These are phyloP conservation scores for Voacanga thouarsii DNA, from an alignment of 257 asterid genomes.

Conservation along the genomic window DNA sequence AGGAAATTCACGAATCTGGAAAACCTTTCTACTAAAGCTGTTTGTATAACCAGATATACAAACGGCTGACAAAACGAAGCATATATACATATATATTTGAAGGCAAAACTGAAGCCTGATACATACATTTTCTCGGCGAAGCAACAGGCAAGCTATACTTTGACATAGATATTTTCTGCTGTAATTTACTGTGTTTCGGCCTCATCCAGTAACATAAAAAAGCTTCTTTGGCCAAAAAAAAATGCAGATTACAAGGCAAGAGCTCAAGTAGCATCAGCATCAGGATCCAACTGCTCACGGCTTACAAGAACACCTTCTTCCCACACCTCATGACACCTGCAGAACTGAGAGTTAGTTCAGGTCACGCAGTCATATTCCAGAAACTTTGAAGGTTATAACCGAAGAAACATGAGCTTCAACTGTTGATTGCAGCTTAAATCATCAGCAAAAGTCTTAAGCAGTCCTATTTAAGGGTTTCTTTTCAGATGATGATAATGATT, in stretches of 20 bases:
- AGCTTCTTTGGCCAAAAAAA: neutral
- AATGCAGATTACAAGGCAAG: neutral
- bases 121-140: neutral
- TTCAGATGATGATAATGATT: neutral
- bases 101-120: neutral
- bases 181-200: neutral
- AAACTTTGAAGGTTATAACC: neutral
- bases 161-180: neutral
- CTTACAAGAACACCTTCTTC: constrained; percentile 76
- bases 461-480: neutral
- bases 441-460: neutral
- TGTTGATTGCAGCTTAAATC: neutral
- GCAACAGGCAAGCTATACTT: neutral
- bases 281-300: constrained; percentile 52
- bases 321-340: constrained; percentile 72
- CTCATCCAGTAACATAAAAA: neutral
- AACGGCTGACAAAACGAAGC: too few relatives aligned
- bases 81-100: too few relatives aligned
- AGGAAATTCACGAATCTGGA: too few relatives aligned
- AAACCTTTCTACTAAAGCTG: too few relatives aligned
- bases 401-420: neutral
- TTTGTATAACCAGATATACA: too few relatives aligned
- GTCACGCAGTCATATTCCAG: neutral
- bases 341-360: neutral
- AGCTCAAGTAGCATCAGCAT: constrained; percentile 22